phyloP scores from a whole-genome alignment of 1,284 basidiomycete genomes.

The Tilletia caries region DNA sequence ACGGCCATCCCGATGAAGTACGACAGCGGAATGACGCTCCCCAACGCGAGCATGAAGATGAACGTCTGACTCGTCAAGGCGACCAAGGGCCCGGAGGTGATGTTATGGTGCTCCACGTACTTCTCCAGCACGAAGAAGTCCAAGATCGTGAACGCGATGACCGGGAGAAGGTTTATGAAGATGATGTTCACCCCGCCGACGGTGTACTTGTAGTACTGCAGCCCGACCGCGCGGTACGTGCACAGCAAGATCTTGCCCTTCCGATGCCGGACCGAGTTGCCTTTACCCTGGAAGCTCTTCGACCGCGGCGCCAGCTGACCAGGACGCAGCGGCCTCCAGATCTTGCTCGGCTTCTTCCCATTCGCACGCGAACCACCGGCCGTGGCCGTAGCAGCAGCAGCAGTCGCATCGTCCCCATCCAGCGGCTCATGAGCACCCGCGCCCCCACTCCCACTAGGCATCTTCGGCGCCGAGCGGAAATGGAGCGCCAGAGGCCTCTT shows the following conservation, averaged over 20 bases:
- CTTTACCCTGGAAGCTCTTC: conserved; percentile 53
- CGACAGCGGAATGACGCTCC: conserved; percentile 90
- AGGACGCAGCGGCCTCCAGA: conserved; percentile 49
- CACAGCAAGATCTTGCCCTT: conserved; percentile 79
- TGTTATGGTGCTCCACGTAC: conserved; percentile 65
- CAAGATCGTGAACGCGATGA: conserved; percentile 93
- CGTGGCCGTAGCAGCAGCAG: conserved; percentile 19
- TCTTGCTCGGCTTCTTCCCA: conserved; percentile 61
- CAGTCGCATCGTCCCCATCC: conserved; percentile 28
- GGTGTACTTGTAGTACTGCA: conserved; percentile 98
- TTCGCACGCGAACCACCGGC: conserved; percentile 70
- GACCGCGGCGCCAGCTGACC: conserved; percentile 55
- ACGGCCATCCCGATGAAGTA: conserved; percentile 99
- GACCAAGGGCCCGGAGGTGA: conserved; percentile 62
- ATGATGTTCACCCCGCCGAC: conserved; percentile 97
- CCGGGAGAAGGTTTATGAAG: conserved; percentile 89
- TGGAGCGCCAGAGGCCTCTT: conserved; percentile 78
- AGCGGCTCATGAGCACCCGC: conserved; percentile 19
- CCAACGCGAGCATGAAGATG: conserved; percentile 80
- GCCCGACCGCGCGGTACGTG: conserved; percentile 84
- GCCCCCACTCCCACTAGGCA: conserved; percentile 7
- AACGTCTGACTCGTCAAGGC: conserved; percentile 71
- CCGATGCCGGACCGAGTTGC: conserved; percentile 56
- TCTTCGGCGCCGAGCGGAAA: conserved; percentile 65
- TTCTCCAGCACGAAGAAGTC: conserved; percentile 82